Conservation (phyloP, 306 rosid genomes). For the Begonia loranthoides region DNA sequence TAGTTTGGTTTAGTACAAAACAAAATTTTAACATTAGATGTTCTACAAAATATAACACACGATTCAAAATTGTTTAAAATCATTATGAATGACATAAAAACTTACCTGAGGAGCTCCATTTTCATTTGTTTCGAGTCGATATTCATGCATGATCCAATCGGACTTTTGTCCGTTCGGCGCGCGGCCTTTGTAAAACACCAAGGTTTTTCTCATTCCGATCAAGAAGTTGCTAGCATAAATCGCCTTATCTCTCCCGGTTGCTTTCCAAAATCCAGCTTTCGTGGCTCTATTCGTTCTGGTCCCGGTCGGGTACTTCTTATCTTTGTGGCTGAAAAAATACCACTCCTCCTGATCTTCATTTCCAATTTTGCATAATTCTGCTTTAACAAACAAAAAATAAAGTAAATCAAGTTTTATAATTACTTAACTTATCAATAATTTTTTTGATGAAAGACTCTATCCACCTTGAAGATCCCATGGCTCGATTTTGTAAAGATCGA, state of each 20-base stretch:
- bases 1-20: neutral
- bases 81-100: neutral
- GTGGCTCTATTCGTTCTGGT: slow-evolving; percentile 84
- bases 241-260: slow-evolving; percentile 81
- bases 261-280: slow-evolving; percentile 91
- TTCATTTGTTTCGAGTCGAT: slow-evolving; percentile 57
- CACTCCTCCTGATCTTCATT: slow-evolving; percentile 59
- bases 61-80: no score
- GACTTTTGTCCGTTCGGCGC: slow-evolving; percentile 90
- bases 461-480: slow-evolving; percentile 99
- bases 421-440: neutral
- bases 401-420: slow-evolving; percentile 3
- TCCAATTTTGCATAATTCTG: slow-evolving; percentile 67
- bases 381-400: neutral
- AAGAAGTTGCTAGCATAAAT: slow-evolving; percentile 42
- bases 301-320: slow-evolving; percentile 84
- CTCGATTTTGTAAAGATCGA: slow-evolving; percentile 82
- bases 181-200: slow-evolving; percentile 77
- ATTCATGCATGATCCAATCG: slow-evolving; percentile 94
- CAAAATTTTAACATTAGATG: no score
- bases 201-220: slow-evolving; percentile 80
- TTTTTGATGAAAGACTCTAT: neutral
- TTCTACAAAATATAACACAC: no score
- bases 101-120: slow-evolving; percentile 60
- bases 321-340: slow-evolving; percentile 91